Base-by-base conservation (phyloP, 177 flowering plant species). In the Vitis hybrid region DNA sequence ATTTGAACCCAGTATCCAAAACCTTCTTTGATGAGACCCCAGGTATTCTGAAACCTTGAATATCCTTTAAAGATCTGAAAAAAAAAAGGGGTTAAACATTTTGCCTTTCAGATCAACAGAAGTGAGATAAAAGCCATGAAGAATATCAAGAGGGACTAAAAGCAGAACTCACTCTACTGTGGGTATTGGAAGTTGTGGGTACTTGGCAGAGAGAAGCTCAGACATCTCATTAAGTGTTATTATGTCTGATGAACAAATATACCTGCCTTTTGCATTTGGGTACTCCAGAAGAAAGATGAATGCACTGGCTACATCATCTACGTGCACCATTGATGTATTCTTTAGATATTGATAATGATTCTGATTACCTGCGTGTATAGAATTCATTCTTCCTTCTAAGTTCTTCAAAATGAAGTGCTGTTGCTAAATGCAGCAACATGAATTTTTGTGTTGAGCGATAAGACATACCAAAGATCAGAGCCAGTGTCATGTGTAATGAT, bases 21-120 rank as follows among this genome's bases (percentile, higher is more conserved):
- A 87, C 82, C 71, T 87, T 87, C 81, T 79, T 72, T 8, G 92
- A 70, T 26, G 88, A 78, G 7, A 80, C 15, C 2, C 72, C 67
- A 19, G 72, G 23, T 0, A 40, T 30, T n/a, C 64, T 66, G 32
- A 21, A 26, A 6, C 76, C 77, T 55, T 67, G 52, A 14, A 79
- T 45, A 23, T 70, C 77, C 58, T 62, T 64, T 15, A 72, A 60
- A n/a, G 48, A 69, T 15, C 75, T 77, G 56, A 55, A 48, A 59
- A 17, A 15, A 26, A 61, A 66, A 54, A 23, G 1, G 19, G 23
- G 23, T 23, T 23, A 23, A 23, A 23, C 2, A 23, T 23, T 23
- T 23, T 23, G 26, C 26, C 26, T 23, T 23, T 23, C 26, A 23
- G 26, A 23, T 23, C 26, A 23, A 23, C 26, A 23, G 26, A 23